Base-by-base conservation (phyloP, 2,329 filamentous ascomycete genomes). In the Colletotrichum incanum region DNA sequence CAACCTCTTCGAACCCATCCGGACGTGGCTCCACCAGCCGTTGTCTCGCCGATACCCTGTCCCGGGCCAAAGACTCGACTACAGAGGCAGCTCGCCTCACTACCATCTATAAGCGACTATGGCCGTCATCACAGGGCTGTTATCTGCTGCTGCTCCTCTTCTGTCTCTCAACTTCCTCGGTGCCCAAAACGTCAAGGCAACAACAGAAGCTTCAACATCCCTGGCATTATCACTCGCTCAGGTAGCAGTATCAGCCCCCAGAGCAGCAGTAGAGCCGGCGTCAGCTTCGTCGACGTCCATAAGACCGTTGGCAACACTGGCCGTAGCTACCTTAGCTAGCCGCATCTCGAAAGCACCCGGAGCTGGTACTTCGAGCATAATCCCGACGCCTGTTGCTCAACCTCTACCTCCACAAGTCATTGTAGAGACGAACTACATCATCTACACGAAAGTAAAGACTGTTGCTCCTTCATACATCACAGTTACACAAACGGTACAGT, bases 341-440 rank as follows among this genome's bases (percentile, higher is more conserved):
- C 59, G 26, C 14, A 39, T 18, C 2, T 7, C 66, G 1, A 43
- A 9, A 16, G 3, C 34, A 23, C 7, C 49, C n/a, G 23, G 37
- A 14, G 26, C 54, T 3, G 43, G 23, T 34, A 16, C 20, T 23
- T 23, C 3, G 6, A 23, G 20, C 16, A 1, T 18, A 16, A 16
- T 7, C 20, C n/a, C 50, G 8, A 16, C 34, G 12, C n/a, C 59
- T 14, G 43, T 28, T 12, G 18, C 52, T 34, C 12, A 47, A n/a
- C 34, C 49, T 43, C 49, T 54, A 23, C 65, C 52, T 31, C 65
- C 65, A 2, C 31, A 64, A 60, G 52, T 72, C 45, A 60, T 72
- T 34, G 8, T 72, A 37, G 69, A 72, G 39, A 72, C 69, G 7
- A 47, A 69, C 23, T 69, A 58, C 23, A 55, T 72, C 39, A 14